A percentile compares a stretch with the other conserved stretches of the same genome.
phyloP scores from a whole-genome alignment of 1,284 basidiomycete genomes.

The Moniliophthora roreri region DNA sequence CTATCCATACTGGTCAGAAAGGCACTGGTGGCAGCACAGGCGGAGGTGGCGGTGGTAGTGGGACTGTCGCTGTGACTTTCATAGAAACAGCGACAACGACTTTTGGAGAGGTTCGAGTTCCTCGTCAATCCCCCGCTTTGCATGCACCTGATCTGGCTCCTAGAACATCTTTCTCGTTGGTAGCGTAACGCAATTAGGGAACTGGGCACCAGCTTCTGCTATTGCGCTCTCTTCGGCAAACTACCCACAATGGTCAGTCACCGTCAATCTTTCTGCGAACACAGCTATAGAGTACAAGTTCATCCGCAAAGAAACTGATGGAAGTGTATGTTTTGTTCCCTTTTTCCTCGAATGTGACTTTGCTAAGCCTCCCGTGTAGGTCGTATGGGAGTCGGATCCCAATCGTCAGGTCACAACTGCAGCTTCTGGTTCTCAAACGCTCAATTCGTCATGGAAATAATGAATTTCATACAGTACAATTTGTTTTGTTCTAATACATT shows the following conservation, averaged over 20 bases:
- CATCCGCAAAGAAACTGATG: conserved; percentile 54
- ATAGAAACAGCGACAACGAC: conserved; percentile 54
- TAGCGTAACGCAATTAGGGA: conserved; percentile 52
- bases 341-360: not conserved
- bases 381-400: conserved; percentile 58
- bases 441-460: conserved; percentile 35
- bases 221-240: conserved; percentile 50
- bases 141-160: not conserved
- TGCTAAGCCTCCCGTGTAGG: conserved; percentile 20
- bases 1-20: conserved; percentile 52
- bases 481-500: no score
- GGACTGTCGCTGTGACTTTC: conserved; percentile 45
- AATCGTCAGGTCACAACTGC: conserved; percentile 48
- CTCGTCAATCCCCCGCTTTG: not conserved
- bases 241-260: conserved; percentile 59
- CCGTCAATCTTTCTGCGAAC: conserved; percentile 45
- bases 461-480: no score
- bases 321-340: conserved; percentile 41
- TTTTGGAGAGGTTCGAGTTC: conserved; percentile 49
- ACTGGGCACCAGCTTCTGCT: conserved; percentile 46
- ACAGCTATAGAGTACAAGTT: conserved; percentile 62
- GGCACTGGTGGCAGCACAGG: conserved; percentile 13
- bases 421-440: conserved; percentile 39
- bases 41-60: conserved; percentile 16
- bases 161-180: conserved; percentile 63